Conservation (phyloP, 2,329 filamentous ascomycete species). For the Talaromyces sp. region DNA sequence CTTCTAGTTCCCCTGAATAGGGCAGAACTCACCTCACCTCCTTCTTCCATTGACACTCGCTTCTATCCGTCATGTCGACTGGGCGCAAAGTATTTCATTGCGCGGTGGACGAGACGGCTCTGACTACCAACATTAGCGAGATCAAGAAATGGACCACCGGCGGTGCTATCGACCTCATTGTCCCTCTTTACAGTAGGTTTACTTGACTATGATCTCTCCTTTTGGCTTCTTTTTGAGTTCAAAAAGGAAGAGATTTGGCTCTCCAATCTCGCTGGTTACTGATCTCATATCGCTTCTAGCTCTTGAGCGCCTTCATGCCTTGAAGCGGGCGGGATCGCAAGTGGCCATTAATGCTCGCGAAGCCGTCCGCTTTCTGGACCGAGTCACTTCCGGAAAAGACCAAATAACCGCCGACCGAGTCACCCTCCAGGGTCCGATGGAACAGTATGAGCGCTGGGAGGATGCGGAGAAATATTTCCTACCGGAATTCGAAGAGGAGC, state of each 20-base stretch:
- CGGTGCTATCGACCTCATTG: conserved; percentile 53
- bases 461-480: conserved; percentile 51
- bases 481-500: conserved; percentile 48
- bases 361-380: conserved; percentile 56
- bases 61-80: conserved; percentile 41
- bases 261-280: conserved; percentile 9
- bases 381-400: conserved; percentile 52
- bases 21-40: conserved; percentile 16
- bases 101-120: conserved; percentile 56
- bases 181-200: conserved; percentile 55
- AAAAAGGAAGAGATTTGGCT: background rate
- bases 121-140: conserved; percentile 56
- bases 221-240: background rate
- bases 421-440: conserved; percentile 52
- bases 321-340: conserved; percentile 50
- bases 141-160: conserved; percentile 56
- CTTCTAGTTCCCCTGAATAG: conserved; percentile 34
- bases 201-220: background rate
- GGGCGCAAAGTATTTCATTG: conserved; percentile 54
- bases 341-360: conserved; percentile 55
- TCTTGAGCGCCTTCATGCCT: conserved; percentile 49
- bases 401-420: conserved; percentile 47
- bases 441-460: conserved; percentile 51
- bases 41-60: conserved; percentile 21
- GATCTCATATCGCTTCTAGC: conserved; percentile 33